Evolutionary conservation across 169 alveolate species (phyloP).

Genomic region (Fabrea salina): DNA sequence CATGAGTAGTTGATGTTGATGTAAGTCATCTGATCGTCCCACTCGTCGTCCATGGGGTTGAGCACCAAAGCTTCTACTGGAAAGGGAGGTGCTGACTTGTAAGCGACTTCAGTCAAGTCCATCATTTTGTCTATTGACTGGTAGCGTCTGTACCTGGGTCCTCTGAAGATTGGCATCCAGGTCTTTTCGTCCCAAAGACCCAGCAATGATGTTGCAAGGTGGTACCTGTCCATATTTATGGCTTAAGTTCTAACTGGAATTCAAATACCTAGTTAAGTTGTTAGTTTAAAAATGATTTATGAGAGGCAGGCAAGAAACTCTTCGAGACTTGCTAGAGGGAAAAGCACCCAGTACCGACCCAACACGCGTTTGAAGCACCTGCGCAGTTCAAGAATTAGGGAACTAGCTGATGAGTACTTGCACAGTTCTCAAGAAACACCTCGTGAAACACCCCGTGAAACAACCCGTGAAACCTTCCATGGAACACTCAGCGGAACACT

Average conservation of each 20-base stretch:
- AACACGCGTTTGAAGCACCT: neutral
- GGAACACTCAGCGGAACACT: too few species aligned
- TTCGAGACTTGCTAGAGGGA: neutral
- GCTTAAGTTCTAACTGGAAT: too few species aligned
- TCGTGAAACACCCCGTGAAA: too few species aligned
- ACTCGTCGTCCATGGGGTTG: constrained; percentile 60
- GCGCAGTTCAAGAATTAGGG: neutral
- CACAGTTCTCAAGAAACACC: too few species aligned
- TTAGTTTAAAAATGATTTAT: too few species aligned
- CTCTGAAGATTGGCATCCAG: constrained; percentile 45
- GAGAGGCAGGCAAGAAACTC: too few species aligned
- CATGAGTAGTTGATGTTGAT: constrained; percentile 44
- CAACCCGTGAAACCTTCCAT: too few species aligned
- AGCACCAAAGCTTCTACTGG: constrained; percentile 49
- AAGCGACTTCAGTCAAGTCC: constrained; percentile 53
- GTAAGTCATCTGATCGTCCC: constrained; percentile 72
- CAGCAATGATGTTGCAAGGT: constrained; percentile 43
- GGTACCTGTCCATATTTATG: constrained; percentile 63
- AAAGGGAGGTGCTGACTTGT: constrained; percentile 52
- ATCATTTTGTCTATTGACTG: constrained; percentile 63
- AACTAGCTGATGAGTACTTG: neutral
- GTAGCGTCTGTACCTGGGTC: constrained; percentile 61
- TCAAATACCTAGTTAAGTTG: too few species aligned
- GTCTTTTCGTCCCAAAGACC: constrained; percentile 63
- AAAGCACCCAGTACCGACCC: neutral